Evolutionary conservation across 352 stramenopile species (phyloP).

Genomic region (Phytophthora aleatoria): DNA sequence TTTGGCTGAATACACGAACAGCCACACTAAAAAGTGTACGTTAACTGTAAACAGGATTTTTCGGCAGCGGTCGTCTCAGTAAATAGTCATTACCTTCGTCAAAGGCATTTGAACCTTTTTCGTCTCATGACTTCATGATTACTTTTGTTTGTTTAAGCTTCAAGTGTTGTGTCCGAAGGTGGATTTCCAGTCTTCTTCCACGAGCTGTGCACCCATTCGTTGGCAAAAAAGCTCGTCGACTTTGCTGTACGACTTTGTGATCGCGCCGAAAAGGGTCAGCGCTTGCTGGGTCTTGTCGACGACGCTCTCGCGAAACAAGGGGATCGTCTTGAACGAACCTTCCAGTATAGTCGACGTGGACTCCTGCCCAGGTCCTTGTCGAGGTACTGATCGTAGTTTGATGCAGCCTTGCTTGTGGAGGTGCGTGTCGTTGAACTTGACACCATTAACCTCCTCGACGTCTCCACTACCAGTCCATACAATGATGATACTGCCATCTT

Average conservation of each 20-base stretch:
- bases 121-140: conserved; percentile 3
- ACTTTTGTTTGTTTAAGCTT: not conserved
- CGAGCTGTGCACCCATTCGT: conserved; percentile 15
- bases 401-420: conserved; percentile 30
- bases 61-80: conserved; percentile 9
- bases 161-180: conserved; percentile 9
- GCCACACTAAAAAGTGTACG: not conserved
- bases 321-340: conserved; percentile 43
- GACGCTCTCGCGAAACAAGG: conserved; percentile 52
- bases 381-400: conserved; percentile 14
- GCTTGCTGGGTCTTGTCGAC: conserved; percentile 34
- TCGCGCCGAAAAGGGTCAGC: conserved; percentile 17
- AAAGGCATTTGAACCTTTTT: conserved; percentile 3
- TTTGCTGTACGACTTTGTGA: conserved; percentile 16
- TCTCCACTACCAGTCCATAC: conserved; percentile 9
- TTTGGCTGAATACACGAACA: too few relatives aligned
- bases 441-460: conserved; percentile 9
- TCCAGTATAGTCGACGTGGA: conserved; percentile 44
- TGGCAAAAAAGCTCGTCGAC: conserved; percentile 33
- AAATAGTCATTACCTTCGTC: not conserved
- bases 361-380: conserved; percentile 6
- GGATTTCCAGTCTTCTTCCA: conserved; percentile 42
- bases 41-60: conserved; percentile 9
- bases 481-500: conserved; percentile 2
- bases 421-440: conserved; percentile 10